Conservation (phyloP, 352 stramenopile species). For the Phytophthora fragariaefolia region DNA sequence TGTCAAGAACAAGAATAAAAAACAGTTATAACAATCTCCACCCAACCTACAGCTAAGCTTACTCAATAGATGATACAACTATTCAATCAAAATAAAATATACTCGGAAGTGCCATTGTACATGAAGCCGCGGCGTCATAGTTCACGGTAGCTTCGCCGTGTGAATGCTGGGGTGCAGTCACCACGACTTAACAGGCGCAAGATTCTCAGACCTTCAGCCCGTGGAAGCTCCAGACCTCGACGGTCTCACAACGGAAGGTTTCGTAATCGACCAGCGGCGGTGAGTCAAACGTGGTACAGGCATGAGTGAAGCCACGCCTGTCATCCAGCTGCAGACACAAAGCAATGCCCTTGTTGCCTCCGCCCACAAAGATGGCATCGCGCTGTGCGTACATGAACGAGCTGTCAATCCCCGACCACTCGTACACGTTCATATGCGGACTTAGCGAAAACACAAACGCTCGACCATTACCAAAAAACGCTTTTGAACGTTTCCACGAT, state of each 20-base stretch:
- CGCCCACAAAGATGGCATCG: constrained; percentile 69
- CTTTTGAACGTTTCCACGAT: constrained; percentile 58
- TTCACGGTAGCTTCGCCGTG: constrained; percentile 22
- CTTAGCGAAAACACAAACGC: constrained; percentile 80
- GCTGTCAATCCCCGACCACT: constrained; percentile 69
- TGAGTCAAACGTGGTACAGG: constrained; percentile 72
- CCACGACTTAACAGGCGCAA: background rate
- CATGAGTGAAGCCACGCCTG: constrained; percentile 67
- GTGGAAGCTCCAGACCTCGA: constrained; percentile 81
- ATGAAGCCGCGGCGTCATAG: constrained; percentile 32
- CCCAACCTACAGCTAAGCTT: no score
- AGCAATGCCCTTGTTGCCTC: constrained; percentile 71
- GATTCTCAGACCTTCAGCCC: constrained; percentile 60
- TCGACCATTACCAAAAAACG: constrained; percentile 78
- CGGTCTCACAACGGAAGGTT: constrained; percentile 64
- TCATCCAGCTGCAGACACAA: constrained; percentile 79
- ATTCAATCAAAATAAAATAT: constrained; percentile 32
- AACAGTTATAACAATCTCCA: no score
- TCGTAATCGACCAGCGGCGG: constrained; percentile 54
- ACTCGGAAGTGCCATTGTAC: constrained; percentile 38
- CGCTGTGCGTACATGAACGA: constrained; percentile 75
- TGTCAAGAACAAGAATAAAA: no score
- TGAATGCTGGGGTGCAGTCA: constrained; percentile 7
- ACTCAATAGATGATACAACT: no score
- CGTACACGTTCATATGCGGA: constrained; percentile 57